Evolutionary conservation across 176 grass and related monocot genomes (phyloP).

Genomic region (Bolboschoenus planiculmis): DNA sequence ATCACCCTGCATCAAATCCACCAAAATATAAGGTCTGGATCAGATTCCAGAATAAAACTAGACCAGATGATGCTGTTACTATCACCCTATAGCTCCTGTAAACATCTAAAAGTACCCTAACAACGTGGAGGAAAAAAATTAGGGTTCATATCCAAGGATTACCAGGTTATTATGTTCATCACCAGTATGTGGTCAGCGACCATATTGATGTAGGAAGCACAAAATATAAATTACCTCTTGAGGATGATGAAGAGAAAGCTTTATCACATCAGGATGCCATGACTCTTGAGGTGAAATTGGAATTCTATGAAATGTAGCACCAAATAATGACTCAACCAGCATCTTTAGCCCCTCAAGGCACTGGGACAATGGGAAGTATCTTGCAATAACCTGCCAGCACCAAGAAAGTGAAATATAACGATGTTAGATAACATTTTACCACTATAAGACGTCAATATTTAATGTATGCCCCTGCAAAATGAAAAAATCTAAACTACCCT

Average conservation of each 20-base stretch:
- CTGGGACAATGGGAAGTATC: conserved; percentile 66
- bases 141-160: not conserved
- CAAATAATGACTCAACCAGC: conserved; percentile 89
- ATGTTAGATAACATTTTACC: not conserved
- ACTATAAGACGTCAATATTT: not conserved
- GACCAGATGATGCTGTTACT: not conserved
- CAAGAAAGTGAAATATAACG: conserved; percentile 2
- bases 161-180: not conserved
- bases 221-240: conserved; percentile 50
- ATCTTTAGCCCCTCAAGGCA: conserved; percentile 85
- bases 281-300: conserved; percentile 54
- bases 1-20: conserved; percentile 50
- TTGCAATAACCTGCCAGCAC: conserved; percentile 45
- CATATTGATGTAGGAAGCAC: not conserved
- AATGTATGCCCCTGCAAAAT: not conserved
- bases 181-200: not conserved
- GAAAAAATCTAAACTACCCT: not conserved
- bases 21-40: not conserved
- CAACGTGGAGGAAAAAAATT: not conserved
- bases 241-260: conserved; percentile 84
- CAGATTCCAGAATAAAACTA: not conserved
- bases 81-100: not conserved
- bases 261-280: conserved; percentile 96
- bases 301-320: conserved; percentile 72
- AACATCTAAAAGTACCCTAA: not conserved